Evolutionary conservation across 1,284 basidiomycete species (phyloP).

Genomic region (Ustilago trichophora): DNA sequence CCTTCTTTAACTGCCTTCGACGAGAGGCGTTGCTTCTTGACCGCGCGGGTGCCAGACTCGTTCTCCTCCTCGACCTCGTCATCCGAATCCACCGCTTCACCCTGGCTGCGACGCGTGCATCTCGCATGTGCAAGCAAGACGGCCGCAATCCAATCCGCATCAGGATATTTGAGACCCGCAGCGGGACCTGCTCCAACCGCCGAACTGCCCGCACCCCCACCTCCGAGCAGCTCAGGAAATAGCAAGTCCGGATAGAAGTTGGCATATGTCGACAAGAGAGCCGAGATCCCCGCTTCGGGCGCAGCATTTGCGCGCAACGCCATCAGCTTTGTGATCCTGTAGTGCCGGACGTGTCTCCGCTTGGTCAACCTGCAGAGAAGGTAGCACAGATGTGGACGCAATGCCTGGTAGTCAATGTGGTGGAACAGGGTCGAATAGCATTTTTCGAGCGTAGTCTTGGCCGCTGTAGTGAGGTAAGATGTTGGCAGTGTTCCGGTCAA

Average conservation of each 20-base stretch:
- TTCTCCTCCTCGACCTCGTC: slow-evolving; percentile 18
- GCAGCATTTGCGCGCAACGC: slow-evolving; percentile 34
- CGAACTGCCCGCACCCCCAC: slow-evolving; percentile 20
- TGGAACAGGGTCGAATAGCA: slow-evolving; percentile 54
- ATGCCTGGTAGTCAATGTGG: slow-evolving; percentile 47
- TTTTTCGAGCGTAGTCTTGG: slow-evolving; percentile 31
- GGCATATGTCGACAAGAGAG: slow-evolving; percentile 46
- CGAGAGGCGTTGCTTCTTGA: slow-evolving; percentile 24
- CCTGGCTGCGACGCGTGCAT: slow-evolving; percentile 15
- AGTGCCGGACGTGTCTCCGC: slow-evolving; percentile 47
- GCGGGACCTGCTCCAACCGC: slow-evolving; percentile 22
- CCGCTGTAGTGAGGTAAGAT: slow-evolving; percentile 39
- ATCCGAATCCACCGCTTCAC: slow-evolving; percentile 31
- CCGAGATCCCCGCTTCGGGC: slow-evolving; percentile 33
- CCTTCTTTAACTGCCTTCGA: slow-evolving; percentile 15
- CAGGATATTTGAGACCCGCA: slow-evolving; percentile 43
- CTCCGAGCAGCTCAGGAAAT: slow-evolving; percentile 45
- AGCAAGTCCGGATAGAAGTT: slow-evolving; percentile 55
- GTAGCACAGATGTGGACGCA: slow-evolving; percentile 49
- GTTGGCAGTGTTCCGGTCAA: slow-evolving; percentile 33
- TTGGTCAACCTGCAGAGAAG: slow-evolving; percentile 44
- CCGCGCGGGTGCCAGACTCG: neutral
- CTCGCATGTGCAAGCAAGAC: slow-evolving; percentile 40
- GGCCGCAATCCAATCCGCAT: slow-evolving; percentile 34
- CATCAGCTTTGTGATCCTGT: slow-evolving; percentile 51